Evolutionary conservation across 2,329 filamentous ascomycete species (phyloP), one percentile per base, ranked within the genome.

Genomic region (Colletotrichum lentis): DNA sequence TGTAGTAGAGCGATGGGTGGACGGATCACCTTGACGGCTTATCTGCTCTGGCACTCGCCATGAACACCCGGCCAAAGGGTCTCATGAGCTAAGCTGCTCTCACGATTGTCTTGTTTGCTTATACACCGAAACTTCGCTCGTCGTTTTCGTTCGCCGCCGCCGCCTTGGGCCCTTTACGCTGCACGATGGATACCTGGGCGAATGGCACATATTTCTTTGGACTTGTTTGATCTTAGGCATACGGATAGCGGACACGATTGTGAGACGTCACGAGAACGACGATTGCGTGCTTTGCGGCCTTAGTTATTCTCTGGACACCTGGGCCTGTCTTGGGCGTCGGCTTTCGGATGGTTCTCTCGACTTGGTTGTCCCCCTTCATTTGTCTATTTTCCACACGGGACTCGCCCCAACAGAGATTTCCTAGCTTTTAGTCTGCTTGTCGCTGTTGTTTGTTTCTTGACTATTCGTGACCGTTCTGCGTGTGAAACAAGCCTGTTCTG

Each of bases 221-320:
- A 69, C 66, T 69, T 69, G 62, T 59, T 69, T 69, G 66, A 69
- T 68, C 55, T 69, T 66, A 69, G 62, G 66, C 66, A 69, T 66
- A 66, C 62, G 66, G 66, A 66, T 69, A 69, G 66, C 66, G 66
- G 66, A 69, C 56, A 66, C 66, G 66, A 69, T 60, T 69, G 66
- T 69, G 62, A 65, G 66, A 69, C 50, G 55, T 66, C 56, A 69
- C 55, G 66, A 69, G 66, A 69, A 69, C 44, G 66, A 69, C 66
- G 43, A 65, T 49, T 61, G 54, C 65, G 60, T 66, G 66, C 66
- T 57, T 65, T 69, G 55, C 62, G 50, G 65, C 62, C 50, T 46
- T 47, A 49, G 54, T 58, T 43, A 52, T 50, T 62, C 53, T 69
- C 56, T 50, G 66, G 62, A 65, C 53, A 59, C 58, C 46, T 59